Conservation (phyloP, 2,329 filamentous ascomycete genomes). For the Colletotrichum lupini region DNA sequence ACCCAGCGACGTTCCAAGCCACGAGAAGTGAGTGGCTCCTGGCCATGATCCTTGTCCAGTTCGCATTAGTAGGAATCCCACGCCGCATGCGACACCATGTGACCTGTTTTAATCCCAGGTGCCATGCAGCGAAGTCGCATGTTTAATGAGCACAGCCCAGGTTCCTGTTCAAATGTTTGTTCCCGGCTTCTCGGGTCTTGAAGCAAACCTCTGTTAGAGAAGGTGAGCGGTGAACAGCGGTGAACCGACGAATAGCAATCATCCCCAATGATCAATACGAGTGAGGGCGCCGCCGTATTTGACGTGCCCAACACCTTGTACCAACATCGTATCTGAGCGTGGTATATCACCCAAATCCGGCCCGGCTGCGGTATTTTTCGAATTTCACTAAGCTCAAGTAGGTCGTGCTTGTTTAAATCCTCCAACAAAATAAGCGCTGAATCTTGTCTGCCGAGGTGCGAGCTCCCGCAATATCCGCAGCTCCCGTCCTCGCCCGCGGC, state of each 20-base stretch:
- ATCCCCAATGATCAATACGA: neutral
- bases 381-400: neutral
- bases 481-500: neutral
- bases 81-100: neutral
- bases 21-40: neutral
- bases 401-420: neutral
- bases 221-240: neutral
- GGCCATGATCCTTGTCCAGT: neutral
- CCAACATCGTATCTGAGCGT: neutral
- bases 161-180: neutral
- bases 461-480: neutral
- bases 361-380: neutral
- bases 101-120: neutral
- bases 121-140: neutral
- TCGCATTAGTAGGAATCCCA: neutral
- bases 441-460: neutral
- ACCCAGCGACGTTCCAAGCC: neutral
- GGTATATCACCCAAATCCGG: neutral
- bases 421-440: neutral
- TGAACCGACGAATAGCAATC: neutral
- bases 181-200: neutral
- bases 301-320: neutral
- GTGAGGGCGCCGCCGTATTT: neutral
- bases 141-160: neutral
- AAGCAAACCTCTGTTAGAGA: neutral